Base-by-base conservation (phyloP, 2,329 filamentous ascomycete species). In the Aspergillus melleus region DNA sequence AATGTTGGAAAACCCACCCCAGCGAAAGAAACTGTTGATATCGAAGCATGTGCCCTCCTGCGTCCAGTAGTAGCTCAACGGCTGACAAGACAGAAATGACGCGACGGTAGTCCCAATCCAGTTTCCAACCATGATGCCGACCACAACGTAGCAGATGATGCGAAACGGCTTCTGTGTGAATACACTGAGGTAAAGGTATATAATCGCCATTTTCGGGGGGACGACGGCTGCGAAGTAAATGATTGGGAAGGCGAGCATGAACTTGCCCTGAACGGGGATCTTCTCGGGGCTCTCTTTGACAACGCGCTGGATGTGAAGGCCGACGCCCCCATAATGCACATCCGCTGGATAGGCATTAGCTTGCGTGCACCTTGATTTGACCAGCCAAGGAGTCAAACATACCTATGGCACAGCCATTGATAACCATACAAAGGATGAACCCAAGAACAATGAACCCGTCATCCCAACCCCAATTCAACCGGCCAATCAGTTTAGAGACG, bases 1-100 rank as follows among this genome's bases (percentile, higher is more conserved):
- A n/a, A 77, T 75, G 55, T 77, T 76, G 6, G 74, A 72, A 22
- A 77, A 70, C 54, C 66, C 70, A 54, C 59, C 66, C 68, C 69
- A 74, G 6, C 70, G 60, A 47, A 67, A 73, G 14, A 73, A 57
- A 0, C 63, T 59, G 49, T 72, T 63, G 47, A 65, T 68, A 49
- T 73, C 53, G 47, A 75, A 62, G 50, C 71, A 75, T 29, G 46
- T 47, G 11, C 47, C 51, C 10, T 58, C 49, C 1, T 14, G 42
- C 9, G 61, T 50, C 62, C 60, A 64, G 14, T 49, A 49, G 11
- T 30, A 30, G 16, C 56, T 53, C 12, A 58, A 29, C 3, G 56
- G 56, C 1, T 22, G 52, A 22, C 56, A 58, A 22, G 44, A 42
- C 4, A 49, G 19, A 8, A 54, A 42, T 19, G 50, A 42, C 3